Conservation (phyloP, 805 yeast species). For the Jamesozyma gamospora region DNA sequence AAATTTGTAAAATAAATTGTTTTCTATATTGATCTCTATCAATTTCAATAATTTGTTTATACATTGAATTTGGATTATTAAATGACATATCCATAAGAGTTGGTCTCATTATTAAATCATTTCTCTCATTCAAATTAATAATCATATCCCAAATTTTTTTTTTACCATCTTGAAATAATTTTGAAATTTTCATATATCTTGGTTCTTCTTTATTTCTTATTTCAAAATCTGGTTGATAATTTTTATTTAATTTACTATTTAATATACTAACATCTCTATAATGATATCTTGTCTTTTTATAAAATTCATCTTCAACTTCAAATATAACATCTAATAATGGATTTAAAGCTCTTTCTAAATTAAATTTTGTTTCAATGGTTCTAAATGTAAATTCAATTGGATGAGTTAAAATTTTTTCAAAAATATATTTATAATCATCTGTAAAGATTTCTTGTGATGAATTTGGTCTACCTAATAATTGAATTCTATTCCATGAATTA, state of each 20-base stretch:
- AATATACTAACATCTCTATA: conserved; percentile 6
- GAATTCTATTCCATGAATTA: conserved; percentile 13
- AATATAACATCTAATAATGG: conserved; percentile 16
- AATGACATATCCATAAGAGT: conserved; percentile 18
- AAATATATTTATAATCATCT: conserved; percentile 15
- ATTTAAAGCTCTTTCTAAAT: conserved; percentile 11
- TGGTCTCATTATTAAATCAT: conserved; percentile 9
- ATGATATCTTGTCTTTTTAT: conserved; percentile 7
- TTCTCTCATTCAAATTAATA: background rate
- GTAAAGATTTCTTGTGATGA: conserved; percentile 13
- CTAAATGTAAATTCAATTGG: conserved; percentile 17
- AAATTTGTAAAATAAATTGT: conserved; percentile 21
- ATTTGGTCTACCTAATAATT: conserved; percentile 1
- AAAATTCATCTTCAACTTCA: conserved; percentile 18
- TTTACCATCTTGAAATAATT: conserved; percentile 7
- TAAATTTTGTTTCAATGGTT: conserved; percentile 9
- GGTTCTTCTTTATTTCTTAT: conserved; percentile 7
- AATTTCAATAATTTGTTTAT: conserved; percentile 14
- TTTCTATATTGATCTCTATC: conserved; percentile 23
- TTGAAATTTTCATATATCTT: conserved; percentile 10
- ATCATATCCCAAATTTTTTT: conserved; percentile 10
- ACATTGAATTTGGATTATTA: conserved; percentile 13
- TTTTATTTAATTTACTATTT: conserved; percentile 12
- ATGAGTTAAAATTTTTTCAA: conserved; percentile 12
- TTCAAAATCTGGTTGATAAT: conserved; percentile 13